A percentile compares a stretch with the other conserved stretches of the same genome.
These are phyloP conservation scores for Aspergillus puulaauensis DNA, from an alignment of 2,329 filamentous ascomycete genomes.

Conservation along the genomic window DNA sequence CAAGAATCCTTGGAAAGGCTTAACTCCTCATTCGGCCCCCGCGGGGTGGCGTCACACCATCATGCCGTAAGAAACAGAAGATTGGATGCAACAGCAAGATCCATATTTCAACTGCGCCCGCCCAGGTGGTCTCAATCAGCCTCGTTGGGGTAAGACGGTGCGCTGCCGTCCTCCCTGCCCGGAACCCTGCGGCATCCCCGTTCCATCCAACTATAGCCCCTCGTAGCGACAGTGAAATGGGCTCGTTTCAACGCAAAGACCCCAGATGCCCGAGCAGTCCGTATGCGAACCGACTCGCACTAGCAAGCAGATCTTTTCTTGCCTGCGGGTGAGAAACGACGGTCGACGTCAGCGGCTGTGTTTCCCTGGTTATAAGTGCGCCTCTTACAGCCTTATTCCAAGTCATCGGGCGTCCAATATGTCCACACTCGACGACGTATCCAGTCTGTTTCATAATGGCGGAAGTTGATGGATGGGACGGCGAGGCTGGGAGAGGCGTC, in stretches of 20 bases:
- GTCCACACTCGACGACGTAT: background rate
- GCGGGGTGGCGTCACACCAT: background rate
- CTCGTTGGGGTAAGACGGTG: background rate
- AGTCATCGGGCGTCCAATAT: background rate
- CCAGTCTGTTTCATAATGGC: no score
- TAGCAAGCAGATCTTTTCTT: background rate
- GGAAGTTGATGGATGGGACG: no score
- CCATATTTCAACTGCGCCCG: background rate
- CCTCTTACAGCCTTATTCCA: background rate
- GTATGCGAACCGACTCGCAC: background rate
- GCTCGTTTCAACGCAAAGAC: background rate
- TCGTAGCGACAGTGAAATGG: no score
- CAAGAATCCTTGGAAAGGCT: background rate
- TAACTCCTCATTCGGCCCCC: background rate
- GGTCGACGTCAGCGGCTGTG: constrained; percentile 4
- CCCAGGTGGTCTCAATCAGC: background rate
- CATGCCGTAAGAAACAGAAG: background rate
- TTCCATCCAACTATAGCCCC: background rate
- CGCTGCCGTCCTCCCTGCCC: background rate
- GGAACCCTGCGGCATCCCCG: background rate
- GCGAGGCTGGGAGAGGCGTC: no score
- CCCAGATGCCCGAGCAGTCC: background rate
- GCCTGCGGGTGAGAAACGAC: background rate
- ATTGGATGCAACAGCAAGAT: background rate
- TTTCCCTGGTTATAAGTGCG: background rate